phyloP scores from a whole-genome alignment of 1,284 basidiomycete species.

The Thelephora terrestris region DNA sequence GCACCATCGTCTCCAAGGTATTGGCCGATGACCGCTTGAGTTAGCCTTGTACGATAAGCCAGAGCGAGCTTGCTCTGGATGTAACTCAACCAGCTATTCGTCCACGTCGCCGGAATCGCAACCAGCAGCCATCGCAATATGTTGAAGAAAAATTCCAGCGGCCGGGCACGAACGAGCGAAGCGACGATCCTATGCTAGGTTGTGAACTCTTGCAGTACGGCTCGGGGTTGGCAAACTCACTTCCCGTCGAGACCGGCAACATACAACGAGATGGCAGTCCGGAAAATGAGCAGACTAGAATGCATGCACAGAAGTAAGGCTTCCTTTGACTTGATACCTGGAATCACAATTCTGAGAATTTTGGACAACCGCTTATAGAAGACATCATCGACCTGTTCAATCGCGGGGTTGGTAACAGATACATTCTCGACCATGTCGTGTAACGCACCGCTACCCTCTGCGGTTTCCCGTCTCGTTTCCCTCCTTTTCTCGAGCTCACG shows the following conservation, averaged over 20 bases:
- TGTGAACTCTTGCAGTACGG: neutral
- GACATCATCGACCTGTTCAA: constrained; percentile 68
- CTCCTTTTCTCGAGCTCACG: constrained; percentile 29
- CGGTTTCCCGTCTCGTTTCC: constrained; percentile 30
- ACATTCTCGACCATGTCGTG: constrained; percentile 1
- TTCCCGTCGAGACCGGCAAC: constrained; percentile 91
- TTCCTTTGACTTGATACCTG: constrained; percentile 77
- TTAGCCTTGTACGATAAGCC: constrained; percentile 85
- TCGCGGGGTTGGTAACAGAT: constrained; percentile 6
- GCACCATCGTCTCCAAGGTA: constrained; percentile 77
- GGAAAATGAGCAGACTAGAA: constrained; percentile 77
- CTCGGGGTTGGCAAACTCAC: constrained; percentile 34
- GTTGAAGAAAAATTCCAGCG: constrained; percentile 73
- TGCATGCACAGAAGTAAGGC: constrained; percentile 82
- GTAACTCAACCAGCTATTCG: constrained; percentile 93
- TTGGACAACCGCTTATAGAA: constrained; percentile 78
- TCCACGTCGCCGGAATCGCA: constrained; percentile 94
- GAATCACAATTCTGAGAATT: constrained; percentile 86
- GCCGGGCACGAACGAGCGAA: constrained; percentile 84
- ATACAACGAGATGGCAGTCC: constrained; percentile 91
- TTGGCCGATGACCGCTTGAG: constrained; percentile 70
- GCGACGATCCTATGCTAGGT: constrained; percentile 70
- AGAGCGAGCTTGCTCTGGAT: constrained; percentile 91
- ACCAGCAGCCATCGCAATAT: constrained; percentile 87
- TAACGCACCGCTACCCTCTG: constrained; percentile 55